Evolutionary conservation across 495 filamentous ascomycete species (phyloP), one percentile per base, ranked within the genome.

Genomic region (Talaromyces borbonicus): DNA sequence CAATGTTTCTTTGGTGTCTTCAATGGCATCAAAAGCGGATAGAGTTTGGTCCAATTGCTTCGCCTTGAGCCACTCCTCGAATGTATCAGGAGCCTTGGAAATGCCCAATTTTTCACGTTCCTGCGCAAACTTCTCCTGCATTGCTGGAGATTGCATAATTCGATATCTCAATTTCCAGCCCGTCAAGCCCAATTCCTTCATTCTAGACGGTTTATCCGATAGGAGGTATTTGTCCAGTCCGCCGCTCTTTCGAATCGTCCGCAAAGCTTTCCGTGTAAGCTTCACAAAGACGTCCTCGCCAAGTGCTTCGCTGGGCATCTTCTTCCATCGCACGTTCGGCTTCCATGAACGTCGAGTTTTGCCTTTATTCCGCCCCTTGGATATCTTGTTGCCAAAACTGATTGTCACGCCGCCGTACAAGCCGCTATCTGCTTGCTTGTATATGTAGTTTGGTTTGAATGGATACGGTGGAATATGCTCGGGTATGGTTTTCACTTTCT

Each of bases 371-470:
- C 72, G 69, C 38, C 69, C 69, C 52, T 79, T 63, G 20, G 86
- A 87, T 36, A 96, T 87, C 49, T 80, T 84, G 79, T 98, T 95
- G 58, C 92, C 92, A 74, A 87, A 92, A 47, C 81, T 86, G 67
- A 92, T 88, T 43, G 73, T 75, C 37, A 77, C 67, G 32, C 71
- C 69, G 37, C 84, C 90, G 71, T 92, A 96, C 6, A 96, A 80
- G 49, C 90, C 90, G 36, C 76, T 72, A 72, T 94, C 85, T 48
- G 81, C 78, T 63, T 95, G 88, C 62, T 93, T 92, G 78, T 84
- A 97, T 52, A 79, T 71, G 40, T 67, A 71, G 42, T 78, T 72
- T n/a, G 80, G 78, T n/a, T 84, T 84, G 66, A 85, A 85, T 0
- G 92, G 92, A 67, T 97, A 98, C 4, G 72, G 61, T 18, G 92